These are phyloP conservation scores for Fusarium sp. DNA, from an alignment of 2,329 filamentous ascomycete genomes.

Conservation along the genomic window DNA sequence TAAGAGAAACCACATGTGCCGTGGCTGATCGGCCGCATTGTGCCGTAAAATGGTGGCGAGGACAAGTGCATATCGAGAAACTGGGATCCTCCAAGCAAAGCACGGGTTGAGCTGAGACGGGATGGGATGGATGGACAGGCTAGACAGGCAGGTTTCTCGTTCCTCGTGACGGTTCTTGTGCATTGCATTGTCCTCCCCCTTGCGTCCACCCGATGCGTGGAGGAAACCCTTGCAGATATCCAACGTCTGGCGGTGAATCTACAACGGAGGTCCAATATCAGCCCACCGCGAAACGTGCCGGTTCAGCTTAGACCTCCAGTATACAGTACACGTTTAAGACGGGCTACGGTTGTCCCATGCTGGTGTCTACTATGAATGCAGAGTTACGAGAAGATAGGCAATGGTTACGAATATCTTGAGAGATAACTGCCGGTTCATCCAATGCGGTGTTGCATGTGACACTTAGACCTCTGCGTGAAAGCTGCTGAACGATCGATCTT, in stretches of 20 bases:
- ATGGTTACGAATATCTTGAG: conserved; percentile 4
- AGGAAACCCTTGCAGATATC: conserved; percentile 26
- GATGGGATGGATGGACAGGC: neutral
- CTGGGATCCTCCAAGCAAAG: neutral
- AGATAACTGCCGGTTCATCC: conserved; percentile 7
- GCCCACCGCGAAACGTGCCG: conserved; percentile 35
- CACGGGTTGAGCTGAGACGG: neutral
- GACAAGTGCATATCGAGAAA: conserved; percentile 13
- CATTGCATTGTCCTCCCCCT: conserved; percentile 40
- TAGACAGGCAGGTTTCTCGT: neutral
- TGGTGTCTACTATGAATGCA: neutral
- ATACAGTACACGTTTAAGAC: conserved; percentile 24
- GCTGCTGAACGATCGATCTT: conserved; percentile 31
- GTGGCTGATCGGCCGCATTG: conserved; percentile 10
- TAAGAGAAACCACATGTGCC: neutral
- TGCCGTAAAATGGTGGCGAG: conserved; percentile 26
- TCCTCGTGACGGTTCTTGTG: conserved; percentile 30
- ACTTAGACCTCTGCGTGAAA: conserved; percentile 21
- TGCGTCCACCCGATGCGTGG: conserved; percentile 39
- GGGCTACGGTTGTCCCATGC: conserved; percentile 25
- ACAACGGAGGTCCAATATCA: conserved; percentile 30
- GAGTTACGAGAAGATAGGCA: conserved; percentile 6
- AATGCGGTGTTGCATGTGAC: conserved; percentile 36
- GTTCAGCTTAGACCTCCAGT: conserved; percentile 10
- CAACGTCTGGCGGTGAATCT: conserved; percentile 47